Base-by-base conservation (phyloP, 2,329 filamentous ascomycete genomes). In the Colletotrichum spinosum region DNA sequence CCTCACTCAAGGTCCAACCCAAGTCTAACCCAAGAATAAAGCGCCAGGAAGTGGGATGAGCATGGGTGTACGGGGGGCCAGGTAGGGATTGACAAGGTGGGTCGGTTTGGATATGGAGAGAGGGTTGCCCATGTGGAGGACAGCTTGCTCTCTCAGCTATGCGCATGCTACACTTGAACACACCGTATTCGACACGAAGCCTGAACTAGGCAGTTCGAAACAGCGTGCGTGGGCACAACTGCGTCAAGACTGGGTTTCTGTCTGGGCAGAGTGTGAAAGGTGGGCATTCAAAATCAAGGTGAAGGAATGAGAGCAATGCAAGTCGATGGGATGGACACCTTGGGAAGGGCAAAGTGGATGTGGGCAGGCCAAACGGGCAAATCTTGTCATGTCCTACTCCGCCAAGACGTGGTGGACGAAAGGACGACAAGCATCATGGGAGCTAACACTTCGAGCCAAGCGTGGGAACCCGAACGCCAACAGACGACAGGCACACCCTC, bases 191-290 rank as follows among this genome's bases (percentile, higher is more conserved):
- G 25, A 25, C 25, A 25, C 25, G 25, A 25, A 25, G 25, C 25
- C 25, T 25, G 5, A 5, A 25, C n/a, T 17, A 46, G 62, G 62
- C 46, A 65, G 58, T 51, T 65, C 62, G 46, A 56, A 65, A 62
- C 58, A 65, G 46, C 44, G 51, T 51, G 51, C 56, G 42, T 55
- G 60, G 55, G 39, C 25, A 25, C 25, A 25, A 25, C 25, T 42
- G 38, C 25, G 34, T 50, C 13, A 17, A 33, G 11, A 3, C 15
- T n/a, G 13, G 45, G 45, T 17, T 33, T 48, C 25, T 25, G 25
- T 25, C 25, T 25, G 25, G 25, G 25, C 25, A 37, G 49, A 38
- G 34, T 35, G 15, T 52, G 49, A 17, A 34, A 37, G 41, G 35
- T 46, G 53, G 53, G 11, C 25, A 44, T 46, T 25, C 25, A 25